phyloP scores from a whole-genome alignment of 495 filamentous ascomycete species.

The Talaromyces nanjingensis region DNA sequence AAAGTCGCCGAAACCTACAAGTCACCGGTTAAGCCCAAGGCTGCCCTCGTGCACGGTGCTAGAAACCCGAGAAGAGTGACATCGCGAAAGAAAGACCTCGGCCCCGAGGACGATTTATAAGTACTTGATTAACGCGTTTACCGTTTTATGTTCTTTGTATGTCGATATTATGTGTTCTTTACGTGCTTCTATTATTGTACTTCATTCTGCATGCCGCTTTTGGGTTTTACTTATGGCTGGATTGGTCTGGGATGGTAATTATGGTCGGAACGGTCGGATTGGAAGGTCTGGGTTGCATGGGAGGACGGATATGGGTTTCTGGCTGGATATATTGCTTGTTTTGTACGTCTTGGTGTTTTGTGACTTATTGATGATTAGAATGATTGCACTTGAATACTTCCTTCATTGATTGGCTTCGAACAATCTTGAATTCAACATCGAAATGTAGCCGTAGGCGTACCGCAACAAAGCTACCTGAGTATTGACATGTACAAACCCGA shows the following conservation, averaged over 20 bases:
- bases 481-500: neutral
- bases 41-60: conserved; percentile 18
- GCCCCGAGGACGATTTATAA: conserved; percentile 45
- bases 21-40: conserved; percentile 18
- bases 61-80: conserved; percentile 48
- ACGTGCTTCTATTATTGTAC: neutral
- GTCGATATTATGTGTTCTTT: neutral
- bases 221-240: neutral
- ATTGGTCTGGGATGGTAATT: neutral
- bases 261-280: neutral
- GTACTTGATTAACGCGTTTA: neutral
- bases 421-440: neutral
- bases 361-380: neutral
- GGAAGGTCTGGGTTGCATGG: neutral
- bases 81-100: conserved; percentile 50
- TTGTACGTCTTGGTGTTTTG: conserved; percentile 5
- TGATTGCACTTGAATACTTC: neutral
- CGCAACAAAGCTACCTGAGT: neutral
- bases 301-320: neutral
- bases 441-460: neutral
- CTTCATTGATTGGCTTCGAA: neutral
- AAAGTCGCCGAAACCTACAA: conserved; percentile 37
- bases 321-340: conserved; percentile 1
- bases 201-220: neutral
- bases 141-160: neutral